phyloP scores from a whole-genome alignment of 331 rosid species.

The Stylosanthes scabra region DNA sequence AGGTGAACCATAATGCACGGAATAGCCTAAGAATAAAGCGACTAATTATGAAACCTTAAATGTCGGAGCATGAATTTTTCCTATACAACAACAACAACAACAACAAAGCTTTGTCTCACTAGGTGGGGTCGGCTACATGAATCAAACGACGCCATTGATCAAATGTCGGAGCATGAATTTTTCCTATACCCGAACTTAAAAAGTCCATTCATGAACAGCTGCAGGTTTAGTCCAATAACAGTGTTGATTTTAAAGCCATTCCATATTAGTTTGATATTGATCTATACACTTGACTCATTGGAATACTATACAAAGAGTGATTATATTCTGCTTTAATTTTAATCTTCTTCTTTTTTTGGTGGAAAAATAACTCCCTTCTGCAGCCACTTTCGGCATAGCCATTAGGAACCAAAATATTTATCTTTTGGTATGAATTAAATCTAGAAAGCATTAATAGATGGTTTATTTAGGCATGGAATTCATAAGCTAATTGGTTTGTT shows the following conservation, averaged over 20 bases:
- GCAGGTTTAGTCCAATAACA: constrained; percentile 15
- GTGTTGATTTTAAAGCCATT: constrained; percentile 9
- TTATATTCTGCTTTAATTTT: not conserved
- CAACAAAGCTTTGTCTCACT: too few species aligned
- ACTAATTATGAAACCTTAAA: too few species aligned
- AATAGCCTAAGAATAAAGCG: not conserved
- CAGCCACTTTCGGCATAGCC: too few species aligned
- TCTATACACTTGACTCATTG: constrained; percentile 9
- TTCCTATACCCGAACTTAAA: constrained; percentile 19
- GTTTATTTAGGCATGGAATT: constrained; percentile 7
- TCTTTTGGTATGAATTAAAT: constrained; percentile 12
- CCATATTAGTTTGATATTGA: constrained; percentile 24
- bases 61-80: too few species aligned
- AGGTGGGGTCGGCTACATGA: too few species aligned
- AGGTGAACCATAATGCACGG: constrained; percentile 5
- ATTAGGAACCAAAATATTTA: not conserved
- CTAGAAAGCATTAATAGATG: constrained; percentile 19
- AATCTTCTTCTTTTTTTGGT: too few species aligned
- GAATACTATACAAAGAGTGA: constrained; percentile 7
- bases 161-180: constrained; percentile 6
- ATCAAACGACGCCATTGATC: not conserved
- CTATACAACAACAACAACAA: too few species aligned
- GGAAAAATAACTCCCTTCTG: too few species aligned
- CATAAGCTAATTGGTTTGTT: constrained; percentile 4
- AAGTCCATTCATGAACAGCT: not conserved